phyloP scores from a whole-genome alignment of 2,329 filamentous ascomycete species.

The Aspergillus glaucus region DNA sequence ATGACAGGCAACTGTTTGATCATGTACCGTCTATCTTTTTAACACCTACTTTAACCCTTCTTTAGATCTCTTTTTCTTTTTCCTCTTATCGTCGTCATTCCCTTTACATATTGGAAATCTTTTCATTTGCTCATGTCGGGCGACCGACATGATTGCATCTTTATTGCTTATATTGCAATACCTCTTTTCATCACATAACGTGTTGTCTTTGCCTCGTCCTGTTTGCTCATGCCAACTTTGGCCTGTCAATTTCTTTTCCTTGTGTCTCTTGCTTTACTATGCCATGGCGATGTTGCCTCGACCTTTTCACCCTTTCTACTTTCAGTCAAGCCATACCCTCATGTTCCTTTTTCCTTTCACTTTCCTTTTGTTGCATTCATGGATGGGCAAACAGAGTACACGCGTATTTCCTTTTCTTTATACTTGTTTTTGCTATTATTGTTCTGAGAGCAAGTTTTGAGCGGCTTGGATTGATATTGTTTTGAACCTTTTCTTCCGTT shows the following conservation, averaged over 20 bases:
- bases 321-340: background rate
- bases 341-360: background rate
- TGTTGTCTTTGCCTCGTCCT: background rate
- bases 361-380: conserved; percentile 8
- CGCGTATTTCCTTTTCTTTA: background rate
- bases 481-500: background rate
- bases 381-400: conserved; percentile 4
- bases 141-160: background rate
- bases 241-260: conserved; percentile 5
- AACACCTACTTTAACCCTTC: conserved; percentile 6
- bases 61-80: conserved; percentile 5
- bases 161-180: conserved; percentile 1
- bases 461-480: background rate
- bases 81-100: background rate
- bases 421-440: background rate
- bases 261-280: conserved; percentile 1
- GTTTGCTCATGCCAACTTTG: conserved; percentile 3
- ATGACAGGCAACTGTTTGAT: conserved; percentile 9
- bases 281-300: conserved; percentile 1
- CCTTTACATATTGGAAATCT: background rate
- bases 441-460: background rate
- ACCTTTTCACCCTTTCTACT: conserved; percentile 3
- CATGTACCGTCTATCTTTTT: conserved; percentile 12
- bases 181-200: conserved; percentile 4
- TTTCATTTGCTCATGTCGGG: background rate